Evolutionary conservation across 192 early-diverging fungal genomes (phyloP).

Genomic region (Phycomyces blakesleeanus): DNA sequence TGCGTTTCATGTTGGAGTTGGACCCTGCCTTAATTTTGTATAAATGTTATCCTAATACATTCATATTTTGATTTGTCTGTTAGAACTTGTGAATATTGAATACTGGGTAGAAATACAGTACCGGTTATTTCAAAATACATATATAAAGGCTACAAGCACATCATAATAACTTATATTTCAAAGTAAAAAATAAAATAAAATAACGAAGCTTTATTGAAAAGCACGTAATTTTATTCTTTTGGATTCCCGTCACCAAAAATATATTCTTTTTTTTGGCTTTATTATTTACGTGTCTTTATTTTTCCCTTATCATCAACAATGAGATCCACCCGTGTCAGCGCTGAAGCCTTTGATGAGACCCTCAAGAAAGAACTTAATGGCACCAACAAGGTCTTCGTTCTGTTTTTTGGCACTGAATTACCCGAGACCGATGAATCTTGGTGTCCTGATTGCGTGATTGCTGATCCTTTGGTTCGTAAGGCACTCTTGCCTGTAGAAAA

Average conservation of each 20-base stretch:
- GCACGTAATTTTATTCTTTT: not conserved
- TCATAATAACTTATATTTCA: too few species aligned
- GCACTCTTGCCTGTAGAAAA: conserved; percentile 24
- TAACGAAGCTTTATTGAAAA: too few species aligned
- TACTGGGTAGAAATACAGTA: too few species aligned
- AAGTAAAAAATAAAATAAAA: too few species aligned
- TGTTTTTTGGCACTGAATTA: conserved; percentile 45
- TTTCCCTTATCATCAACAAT: conserved; percentile 20
- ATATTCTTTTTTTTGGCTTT: conserved; percentile 2
- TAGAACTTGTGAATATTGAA: too few species aligned
- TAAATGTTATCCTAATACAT: too few species aligned
- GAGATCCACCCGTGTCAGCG: conserved; percentile 31
- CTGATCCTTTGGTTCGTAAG: conserved; percentile 43
- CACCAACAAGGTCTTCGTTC: conserved; percentile 31
- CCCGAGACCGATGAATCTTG: conserved; percentile 40
- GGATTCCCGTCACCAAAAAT: not conserved
- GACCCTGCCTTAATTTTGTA: too few species aligned
- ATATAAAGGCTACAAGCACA: too few species aligned
- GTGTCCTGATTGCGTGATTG: conserved; percentile 51
- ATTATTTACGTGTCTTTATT: not conserved
- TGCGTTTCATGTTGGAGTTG: too few species aligned
- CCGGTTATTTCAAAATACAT: too few species aligned
- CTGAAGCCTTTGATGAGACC: conserved; percentile 32
- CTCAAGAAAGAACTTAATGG: conserved; percentile 21
- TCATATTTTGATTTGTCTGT: too few species aligned